phyloP scores from a whole-genome alignment of 1,284 basidiomycete species.

The Rhizopogon parksii region DNA sequence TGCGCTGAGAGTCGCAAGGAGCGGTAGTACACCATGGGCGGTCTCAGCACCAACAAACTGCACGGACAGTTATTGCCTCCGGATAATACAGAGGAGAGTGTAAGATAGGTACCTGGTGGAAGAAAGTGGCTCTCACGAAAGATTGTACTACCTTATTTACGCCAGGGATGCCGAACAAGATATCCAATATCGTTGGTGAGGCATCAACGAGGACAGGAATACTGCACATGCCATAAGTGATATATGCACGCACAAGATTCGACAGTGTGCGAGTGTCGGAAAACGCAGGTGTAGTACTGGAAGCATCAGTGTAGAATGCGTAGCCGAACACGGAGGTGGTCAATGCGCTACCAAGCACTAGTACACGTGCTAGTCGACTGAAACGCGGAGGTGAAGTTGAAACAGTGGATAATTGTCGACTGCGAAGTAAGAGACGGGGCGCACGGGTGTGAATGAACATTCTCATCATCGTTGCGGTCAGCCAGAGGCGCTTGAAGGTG shows the following conservation, averaged over 20 bases:
- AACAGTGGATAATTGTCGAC: not conserved
- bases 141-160: slow-evolving; percentile 61
- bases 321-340: not conserved
- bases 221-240: slow-evolving; percentile 78
- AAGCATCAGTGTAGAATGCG: slow-evolving; percentile 2
- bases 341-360: slow-evolving; percentile 1
- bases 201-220: slow-evolving; percentile 73
- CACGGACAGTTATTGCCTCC: not conserved
- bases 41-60: slow-evolving; percentile 89
- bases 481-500: no score
- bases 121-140: slow-evolving; percentile 79
- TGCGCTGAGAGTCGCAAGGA: slow-evolving; percentile 56
- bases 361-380: not conserved
- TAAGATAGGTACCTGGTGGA: slow-evolving; percentile 54
- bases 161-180: slow-evolving; percentile 59
- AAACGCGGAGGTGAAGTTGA: not conserved
- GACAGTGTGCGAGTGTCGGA: slow-evolving; percentile 29
- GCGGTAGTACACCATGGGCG: slow-evolving; percentile 58
- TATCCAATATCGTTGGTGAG: slow-evolving; percentile 64
- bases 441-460: not conserved
- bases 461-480: not conserved
- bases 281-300: slow-evolving; percentile 12
- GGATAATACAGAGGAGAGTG: not conserved
- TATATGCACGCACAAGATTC: slow-evolving; percentile 59
- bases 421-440: not conserved